These are phyloP conservation scores for Metarhizium brunneum DNA, from an alignment of 2,329 filamentous ascomycete species.

Conservation along the genomic window DNA sequence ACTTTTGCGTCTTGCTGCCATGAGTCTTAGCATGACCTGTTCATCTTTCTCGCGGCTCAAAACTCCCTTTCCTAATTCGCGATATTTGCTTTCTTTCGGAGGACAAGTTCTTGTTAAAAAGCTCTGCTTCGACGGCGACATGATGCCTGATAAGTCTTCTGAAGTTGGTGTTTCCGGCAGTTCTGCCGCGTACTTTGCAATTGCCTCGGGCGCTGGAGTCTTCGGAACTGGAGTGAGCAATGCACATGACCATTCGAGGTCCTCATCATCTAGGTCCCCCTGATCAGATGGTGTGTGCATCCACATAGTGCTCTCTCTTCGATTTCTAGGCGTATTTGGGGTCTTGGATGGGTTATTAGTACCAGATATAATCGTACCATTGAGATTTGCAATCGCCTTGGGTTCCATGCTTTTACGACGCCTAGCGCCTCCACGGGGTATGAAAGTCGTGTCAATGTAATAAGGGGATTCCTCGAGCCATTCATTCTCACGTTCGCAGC, in stretches of 20 bases:
- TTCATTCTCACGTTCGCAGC: constrained; percentile 65
- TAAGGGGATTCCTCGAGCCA: constrained; percentile 70
- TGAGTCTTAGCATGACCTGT: constrained; percentile 50
- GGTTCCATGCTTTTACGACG: constrained; percentile 79
- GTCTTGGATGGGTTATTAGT: constrained; percentile 29
- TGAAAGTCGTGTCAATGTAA: constrained; percentile 54
- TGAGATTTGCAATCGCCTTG: constrained; percentile 56
- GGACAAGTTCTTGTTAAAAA: constrained; percentile 46
- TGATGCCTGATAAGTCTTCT: constrained; percentile 22
- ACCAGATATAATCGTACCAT: constrained; percentile 49
- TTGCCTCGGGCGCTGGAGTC: constrained; percentile 46
- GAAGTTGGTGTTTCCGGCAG: constrained; percentile 36
- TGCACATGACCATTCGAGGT: constrained; percentile 31
- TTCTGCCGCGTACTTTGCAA: constrained; percentile 42
- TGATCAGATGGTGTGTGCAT: constrained; percentile 42
- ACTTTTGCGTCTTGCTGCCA: constrained; percentile 68
- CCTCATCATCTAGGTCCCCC: constrained; percentile 25
- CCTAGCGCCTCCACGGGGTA: constrained; percentile 61
- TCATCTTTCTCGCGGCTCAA: constrained; percentile 44
- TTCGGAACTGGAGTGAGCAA: constrained; percentile 48
- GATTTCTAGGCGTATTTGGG: constrained; percentile 39
- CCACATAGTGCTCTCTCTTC: constrained; percentile 47
- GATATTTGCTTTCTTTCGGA: constrained; percentile 32
- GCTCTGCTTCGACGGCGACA: constrained; percentile 24
- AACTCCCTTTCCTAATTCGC: constrained; percentile 33